phyloP scores from a whole-genome alignment of 495 filamentous ascomycete genomes.

The Aeminium ludgeri region DNA sequence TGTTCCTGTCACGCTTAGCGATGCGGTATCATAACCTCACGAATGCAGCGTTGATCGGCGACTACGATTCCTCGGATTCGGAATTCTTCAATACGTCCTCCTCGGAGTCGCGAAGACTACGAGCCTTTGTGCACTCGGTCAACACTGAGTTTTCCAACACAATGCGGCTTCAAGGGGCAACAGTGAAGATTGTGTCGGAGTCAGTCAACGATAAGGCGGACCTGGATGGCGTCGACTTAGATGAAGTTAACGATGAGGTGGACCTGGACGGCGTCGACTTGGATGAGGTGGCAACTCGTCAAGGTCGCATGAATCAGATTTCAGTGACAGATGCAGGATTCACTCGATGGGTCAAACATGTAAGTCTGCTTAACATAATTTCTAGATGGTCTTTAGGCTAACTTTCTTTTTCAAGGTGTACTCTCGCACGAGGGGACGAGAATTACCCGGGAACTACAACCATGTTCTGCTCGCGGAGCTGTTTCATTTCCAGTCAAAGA shows the following conservation, averaged over 20 bases:
- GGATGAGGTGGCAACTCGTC: too few relatives aligned
- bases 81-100: conserved; percentile 3
- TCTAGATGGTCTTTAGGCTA: too few relatives aligned
- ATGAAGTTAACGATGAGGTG: too few relatives aligned
- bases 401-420: too few relatives aligned
- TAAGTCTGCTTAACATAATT: too few relatives aligned
- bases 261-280: too few relatives aligned
- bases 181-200: neutral
- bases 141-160: conserved; percentile 37
- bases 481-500: conserved; percentile 32
- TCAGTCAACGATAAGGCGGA: too few relatives aligned
- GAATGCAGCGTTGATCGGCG: conserved; percentile 5
- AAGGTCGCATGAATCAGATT: too few relatives aligned
- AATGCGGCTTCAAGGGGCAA: conserved; percentile 31
- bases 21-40: conserved; percentile 11
- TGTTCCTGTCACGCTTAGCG: conserved; percentile 10
- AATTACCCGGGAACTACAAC: conserved; percentile 37
- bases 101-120: conserved; percentile 25
- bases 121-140: conserved; percentile 41
- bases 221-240: too few relatives aligned
- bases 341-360: too few relatives aligned
- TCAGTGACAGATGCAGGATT: too few relatives aligned
- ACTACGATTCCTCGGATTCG: conserved; percentile 3
- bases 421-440: conserved; percentile 27
- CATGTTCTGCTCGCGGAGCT: conserved; percentile 34